phyloP scores from a whole-genome alignment of 2,329 filamentous ascomycete species.

The Phoma herbarum region DNA sequence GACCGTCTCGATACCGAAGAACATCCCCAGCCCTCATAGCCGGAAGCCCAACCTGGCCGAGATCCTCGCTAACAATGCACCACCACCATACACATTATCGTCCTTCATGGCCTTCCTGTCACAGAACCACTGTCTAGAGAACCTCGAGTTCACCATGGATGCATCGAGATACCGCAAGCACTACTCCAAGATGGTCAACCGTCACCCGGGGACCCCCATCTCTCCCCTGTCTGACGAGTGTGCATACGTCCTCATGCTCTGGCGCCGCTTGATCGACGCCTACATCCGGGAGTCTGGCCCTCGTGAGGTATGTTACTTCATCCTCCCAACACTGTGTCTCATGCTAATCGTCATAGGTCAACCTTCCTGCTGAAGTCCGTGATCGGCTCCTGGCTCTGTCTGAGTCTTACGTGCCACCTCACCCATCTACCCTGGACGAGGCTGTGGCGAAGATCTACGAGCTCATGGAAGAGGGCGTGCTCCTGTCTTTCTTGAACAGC shows the following conservation, averaged over 20 bases:
- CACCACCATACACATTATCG: slow-evolving; percentile 86
- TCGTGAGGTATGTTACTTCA: slow-evolving; percentile 41
- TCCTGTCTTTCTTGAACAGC: slow-evolving; percentile 88
- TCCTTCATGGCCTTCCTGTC: slow-evolving; percentile 97
- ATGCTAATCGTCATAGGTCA: slow-evolving; percentile 56
- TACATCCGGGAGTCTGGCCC: slow-evolving; percentile 70
- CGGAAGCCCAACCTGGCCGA: slow-evolving; percentile 80
- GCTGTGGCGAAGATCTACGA: slow-evolving; percentile 91
- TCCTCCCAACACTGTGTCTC: not conserved
- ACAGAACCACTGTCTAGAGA: slow-evolving; percentile 96
- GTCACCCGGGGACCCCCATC: slow-evolving; percentile 56
- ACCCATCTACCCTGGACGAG: slow-evolving; percentile 78
- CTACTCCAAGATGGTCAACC: slow-evolving; percentile 67
- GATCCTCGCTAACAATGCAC: slow-evolving; percentile 85
- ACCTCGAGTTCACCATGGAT: slow-evolving; percentile 95
- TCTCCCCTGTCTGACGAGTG: slow-evolving; percentile 65
- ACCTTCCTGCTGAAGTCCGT: slow-evolving; percentile 84
- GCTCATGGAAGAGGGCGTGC: slow-evolving; percentile 95
- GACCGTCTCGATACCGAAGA: slow-evolving; percentile 60
- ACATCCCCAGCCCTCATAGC: slow-evolving; percentile 59
- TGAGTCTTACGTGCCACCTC: slow-evolving; percentile 68
- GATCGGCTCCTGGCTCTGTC: slow-evolving; percentile 77
- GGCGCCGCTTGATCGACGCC: slow-evolving; percentile 86
- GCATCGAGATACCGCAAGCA: slow-evolving; percentile 82
- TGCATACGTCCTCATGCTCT: slow-evolving; percentile 79